Evolutionary conservation across 345 rosid genomes (phyloP).

Genomic region (Brassica rapa): DNA sequence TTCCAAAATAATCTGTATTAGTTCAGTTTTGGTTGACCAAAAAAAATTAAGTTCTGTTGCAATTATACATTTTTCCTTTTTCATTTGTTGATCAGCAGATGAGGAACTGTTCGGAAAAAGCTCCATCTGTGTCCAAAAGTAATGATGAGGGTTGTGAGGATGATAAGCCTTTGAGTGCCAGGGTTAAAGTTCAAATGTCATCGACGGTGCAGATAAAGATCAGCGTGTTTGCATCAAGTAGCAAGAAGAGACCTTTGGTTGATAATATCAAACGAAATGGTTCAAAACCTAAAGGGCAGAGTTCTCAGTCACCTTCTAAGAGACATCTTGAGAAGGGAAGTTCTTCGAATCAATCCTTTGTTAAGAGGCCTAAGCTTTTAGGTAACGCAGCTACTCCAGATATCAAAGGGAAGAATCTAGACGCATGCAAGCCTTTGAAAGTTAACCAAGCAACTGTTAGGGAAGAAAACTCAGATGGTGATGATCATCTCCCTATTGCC

Average conservation of each 20-base stretch:
- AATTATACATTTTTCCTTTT: slow-evolving; percentile 19
- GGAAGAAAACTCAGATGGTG: slow-evolving; percentile 57
- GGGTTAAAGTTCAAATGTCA: slow-evolving; percentile 31
- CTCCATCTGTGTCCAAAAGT: slow-evolving; percentile 26
- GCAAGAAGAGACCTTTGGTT: slow-evolving; percentile 52
- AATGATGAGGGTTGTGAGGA: slow-evolving; percentile 71
- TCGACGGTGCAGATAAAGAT: slow-evolving; percentile 19
- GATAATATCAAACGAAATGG: slow-evolving; percentile 56
- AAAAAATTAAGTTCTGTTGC: background rate
- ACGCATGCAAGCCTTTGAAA: slow-evolving; percentile 26
- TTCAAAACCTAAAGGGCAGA: slow-evolving; percentile 43
- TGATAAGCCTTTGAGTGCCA: slow-evolving; percentile 64
- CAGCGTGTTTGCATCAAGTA: slow-evolving; percentile 28
- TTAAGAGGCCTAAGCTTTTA: slow-evolving; percentile 67
- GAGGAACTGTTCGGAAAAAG: slow-evolving; percentile 40
- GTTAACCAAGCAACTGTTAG: slow-evolving; percentile 33
- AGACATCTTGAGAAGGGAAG: slow-evolving; percentile 71
- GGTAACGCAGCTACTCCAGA: slow-evolving; percentile 29
- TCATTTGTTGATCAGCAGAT: slow-evolving; percentile 26
- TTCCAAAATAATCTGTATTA: background rate
- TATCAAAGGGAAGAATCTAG: slow-evolving; percentile 34
- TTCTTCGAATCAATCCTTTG: slow-evolving; percentile 51
- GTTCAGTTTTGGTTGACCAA: too few relatives aligned
- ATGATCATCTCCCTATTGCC: slow-evolving; percentile 75
- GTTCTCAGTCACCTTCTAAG: slow-evolving; percentile 47